Conservation (phyloP, 805 yeast species). For the Cyberlindnera suaveolens region DNA sequence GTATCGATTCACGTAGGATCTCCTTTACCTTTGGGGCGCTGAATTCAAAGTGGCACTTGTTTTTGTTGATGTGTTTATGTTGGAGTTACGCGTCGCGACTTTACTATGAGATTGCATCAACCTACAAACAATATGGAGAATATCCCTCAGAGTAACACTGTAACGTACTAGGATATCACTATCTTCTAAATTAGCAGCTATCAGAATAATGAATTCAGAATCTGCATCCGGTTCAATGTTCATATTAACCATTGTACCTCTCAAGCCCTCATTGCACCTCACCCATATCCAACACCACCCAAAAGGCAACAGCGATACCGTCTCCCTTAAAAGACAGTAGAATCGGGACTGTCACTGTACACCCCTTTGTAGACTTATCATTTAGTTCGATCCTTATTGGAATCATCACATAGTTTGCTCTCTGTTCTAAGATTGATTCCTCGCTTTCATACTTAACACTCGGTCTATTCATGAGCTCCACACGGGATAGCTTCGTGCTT, state of each 20-base stretch:
- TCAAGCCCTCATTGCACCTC: not conserved
- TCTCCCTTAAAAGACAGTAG: conserved; percentile 19
- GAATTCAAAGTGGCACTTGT: no score
- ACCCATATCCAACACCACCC: conserved; percentile 14
- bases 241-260: no score
- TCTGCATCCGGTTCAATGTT: no score
- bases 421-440: conserved; percentile 14
- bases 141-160: no score
- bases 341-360: conserved; percentile 13
- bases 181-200: no score
- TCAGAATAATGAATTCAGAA: no score
- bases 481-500: conserved; percentile 24
- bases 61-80: no score
- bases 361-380: not conserved
- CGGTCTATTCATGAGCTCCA: conserved; percentile 25
- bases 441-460: conserved; percentile 6
- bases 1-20: not conserved
- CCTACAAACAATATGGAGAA: no score
- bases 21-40: not conserved
- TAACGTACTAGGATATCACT: no score
- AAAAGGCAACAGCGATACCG: conserved; percentile 13
- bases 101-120: no score
- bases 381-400: conserved; percentile 15
- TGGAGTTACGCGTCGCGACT: no score
- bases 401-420: conserved; percentile 26